A percentile compares a stretch with the other conserved stretches of the same genome.
Conservation (phyloP, 495 filamentous ascomycete genomes). For the Letharia lupina region DNA sequence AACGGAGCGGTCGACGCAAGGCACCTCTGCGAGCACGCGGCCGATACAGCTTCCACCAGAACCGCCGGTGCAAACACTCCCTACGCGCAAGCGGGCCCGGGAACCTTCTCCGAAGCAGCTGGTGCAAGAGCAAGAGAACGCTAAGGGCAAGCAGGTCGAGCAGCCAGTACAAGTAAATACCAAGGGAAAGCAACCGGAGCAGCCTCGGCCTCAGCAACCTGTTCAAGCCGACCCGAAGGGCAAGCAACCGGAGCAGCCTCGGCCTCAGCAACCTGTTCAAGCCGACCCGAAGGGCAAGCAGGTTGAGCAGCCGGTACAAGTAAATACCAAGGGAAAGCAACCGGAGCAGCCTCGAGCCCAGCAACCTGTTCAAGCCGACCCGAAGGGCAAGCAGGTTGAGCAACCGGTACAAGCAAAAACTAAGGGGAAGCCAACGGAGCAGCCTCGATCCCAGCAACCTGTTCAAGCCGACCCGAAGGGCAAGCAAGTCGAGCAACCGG, state of each 20-base stretch:
- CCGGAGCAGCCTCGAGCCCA: not conserved
- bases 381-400: not conserved
- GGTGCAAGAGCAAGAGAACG: too few relatives aligned
- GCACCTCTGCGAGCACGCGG: not conserved
- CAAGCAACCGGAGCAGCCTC: not conserved
- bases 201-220: not conserved
- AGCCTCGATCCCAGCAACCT: not conserved
- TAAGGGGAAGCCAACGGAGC: not conserved
- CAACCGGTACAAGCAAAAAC: not conserved
- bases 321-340: not conserved
- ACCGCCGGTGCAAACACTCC: too few relatives aligned
- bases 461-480: not conserved
- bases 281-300: not conserved
- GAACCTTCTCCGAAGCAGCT: too few relatives aligned
- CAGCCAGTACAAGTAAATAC: not conserved
- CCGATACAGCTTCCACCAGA: not conserved
- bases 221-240: not conserved
- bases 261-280: not conserved
- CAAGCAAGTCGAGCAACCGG: not conserved
- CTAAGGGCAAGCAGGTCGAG: not conserved
- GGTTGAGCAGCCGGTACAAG: not conserved
- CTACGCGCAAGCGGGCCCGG: too few relatives aligned
- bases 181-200: not conserved
- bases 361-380: not conserved
- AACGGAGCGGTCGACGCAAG: not conserved